These are phyloP conservation scores for Solanum gracilifrons DNA, from an alignment of 257 asterid genomes.

Conservation along the genomic window DNA sequence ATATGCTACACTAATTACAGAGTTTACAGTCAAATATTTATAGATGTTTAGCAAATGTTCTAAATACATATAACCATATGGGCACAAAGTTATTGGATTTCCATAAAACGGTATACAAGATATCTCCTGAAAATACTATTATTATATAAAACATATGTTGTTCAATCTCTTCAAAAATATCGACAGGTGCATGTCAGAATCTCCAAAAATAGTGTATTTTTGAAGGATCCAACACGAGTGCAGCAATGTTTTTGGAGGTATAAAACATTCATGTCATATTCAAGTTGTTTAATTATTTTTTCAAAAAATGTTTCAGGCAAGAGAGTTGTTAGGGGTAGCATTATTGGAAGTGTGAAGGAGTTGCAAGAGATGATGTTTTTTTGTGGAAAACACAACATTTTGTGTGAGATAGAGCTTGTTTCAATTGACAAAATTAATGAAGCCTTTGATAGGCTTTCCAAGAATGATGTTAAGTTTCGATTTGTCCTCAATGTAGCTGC, in stretches of 20 bases:
- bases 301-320: slow-evolving; percentile 27
- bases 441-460: slow-evolving; percentile 49
- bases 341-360: slow-evolving; percentile 61
- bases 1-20: background rate
- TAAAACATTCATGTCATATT: background rate
- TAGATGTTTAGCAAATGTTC: no score
- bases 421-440: slow-evolving; percentile 34
- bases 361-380: slow-evolving; percentile 65
- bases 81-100: background rate
- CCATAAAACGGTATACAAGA: background rate
- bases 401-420: slow-evolving; percentile 65
- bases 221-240: no score
- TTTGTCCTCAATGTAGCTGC: slow-evolving; percentile 64
- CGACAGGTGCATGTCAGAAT: no score
- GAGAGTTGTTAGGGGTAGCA: slow-evolving; percentile 73
- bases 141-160: no score
- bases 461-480: slow-evolving; percentile 78
- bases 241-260: no score
- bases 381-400: slow-evolving; percentile 53
- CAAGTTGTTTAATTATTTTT: background rate
- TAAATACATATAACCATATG: background rate
- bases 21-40: background rate
- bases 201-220: no score
- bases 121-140: background rate
- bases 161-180: no score